phyloP scores from a whole-genome alignment of 805 yeast species.

The Spathaspora girioi region DNA sequence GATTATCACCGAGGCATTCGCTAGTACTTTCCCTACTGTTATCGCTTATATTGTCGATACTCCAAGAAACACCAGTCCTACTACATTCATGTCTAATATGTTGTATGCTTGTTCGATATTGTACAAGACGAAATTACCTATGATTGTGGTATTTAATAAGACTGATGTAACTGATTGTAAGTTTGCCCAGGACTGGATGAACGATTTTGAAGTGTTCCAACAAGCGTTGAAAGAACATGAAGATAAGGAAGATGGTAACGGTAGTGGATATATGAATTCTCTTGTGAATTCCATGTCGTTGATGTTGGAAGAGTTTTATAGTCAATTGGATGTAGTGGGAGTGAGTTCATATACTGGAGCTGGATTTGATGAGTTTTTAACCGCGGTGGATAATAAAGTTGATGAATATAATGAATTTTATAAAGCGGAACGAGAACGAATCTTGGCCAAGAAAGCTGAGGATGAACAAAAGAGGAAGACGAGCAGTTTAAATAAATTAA shows the following conservation, averaged over 20 bases:
- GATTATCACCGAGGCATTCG: slow-evolving; percentile 94
- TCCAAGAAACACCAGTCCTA: slow-evolving; percentile 89
- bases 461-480: slow-evolving; percentile 72
- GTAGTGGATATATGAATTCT: slow-evolving; percentile 91
- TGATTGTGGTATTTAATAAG: slow-evolving; percentile 94
- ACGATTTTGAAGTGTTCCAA: slow-evolving; percentile 91
- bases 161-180: slow-evolving; percentile 82
- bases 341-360: slow-evolving; percentile 91
- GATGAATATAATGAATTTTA: slow-evolving; percentile 84
- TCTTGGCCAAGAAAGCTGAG: slow-evolving; percentile 70
- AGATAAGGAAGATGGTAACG: slow-evolving; percentile 62
- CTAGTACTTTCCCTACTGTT: slow-evolving; percentile 92
- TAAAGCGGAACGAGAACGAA: slow-evolving; percentile 79
- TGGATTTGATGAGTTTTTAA: slow-evolving; percentile 88
- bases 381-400: slow-evolving; percentile 80
- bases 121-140: slow-evolving; percentile 93
- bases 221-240: slow-evolving; percentile 68
- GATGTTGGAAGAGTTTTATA: slow-evolving; percentile 93
- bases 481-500: slow-evolving; percentile 62
- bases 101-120: slow-evolving; percentile 95
- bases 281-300: slow-evolving; percentile 91
- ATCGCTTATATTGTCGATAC: slow-evolving; percentile 96
- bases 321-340: slow-evolving; percentile 87
- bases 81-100: slow-evolving; percentile 98
- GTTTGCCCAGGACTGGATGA: slow-evolving; percentile 96